phyloP scores from a whole-genome alignment of 1,284 basidiomycete genomes.

The Wallemia ichthyophaga region DNA sequence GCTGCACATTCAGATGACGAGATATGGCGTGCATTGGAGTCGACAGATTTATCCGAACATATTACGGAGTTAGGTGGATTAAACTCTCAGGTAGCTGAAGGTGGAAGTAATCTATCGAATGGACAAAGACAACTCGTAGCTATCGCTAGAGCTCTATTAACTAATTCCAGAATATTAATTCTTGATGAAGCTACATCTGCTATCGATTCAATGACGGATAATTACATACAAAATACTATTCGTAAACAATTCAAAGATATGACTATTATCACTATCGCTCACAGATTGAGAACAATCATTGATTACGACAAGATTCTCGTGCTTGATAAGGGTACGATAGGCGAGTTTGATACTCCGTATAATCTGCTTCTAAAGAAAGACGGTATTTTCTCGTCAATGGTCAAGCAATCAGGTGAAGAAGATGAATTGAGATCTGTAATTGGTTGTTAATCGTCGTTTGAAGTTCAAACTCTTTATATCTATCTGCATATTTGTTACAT shows the following conservation, averaged over 20 bases:
- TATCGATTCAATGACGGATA: conserved; percentile 70
- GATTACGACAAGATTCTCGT: conserved; percentile 59
- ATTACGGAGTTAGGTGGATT: conserved; percentile 37
- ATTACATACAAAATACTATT: conserved; percentile 21
- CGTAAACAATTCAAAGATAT: conserved; percentile 21
- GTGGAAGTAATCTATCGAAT: conserved; percentile 41
- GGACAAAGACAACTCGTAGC: conserved; percentile 64
- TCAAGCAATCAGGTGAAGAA: neutral
- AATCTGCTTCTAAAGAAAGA: conserved; percentile 20
- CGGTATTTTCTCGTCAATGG: neutral
- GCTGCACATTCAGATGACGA: conserved; percentile 37
- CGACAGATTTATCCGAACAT: conserved; percentile 37
- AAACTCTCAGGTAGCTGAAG: conserved; percentile 46
- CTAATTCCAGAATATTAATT: conserved; percentile 20
- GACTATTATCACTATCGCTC: conserved; percentile 62
- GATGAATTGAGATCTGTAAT: neutral
- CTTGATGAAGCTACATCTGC: conserved; percentile 9
- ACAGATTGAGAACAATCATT: conserved; percentile 58
- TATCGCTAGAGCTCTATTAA: conserved; percentile 44
- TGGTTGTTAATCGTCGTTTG: neutral
- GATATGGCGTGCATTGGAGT: conserved; percentile 51
- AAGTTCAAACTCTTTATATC: neutral
- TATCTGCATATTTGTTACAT: neutral
- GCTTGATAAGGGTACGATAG: conserved; percentile 39
- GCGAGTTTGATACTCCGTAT: conserved; percentile 41